Percentiles rank a stretch among this genome's conserved stretches.
These are phyloP conservation scores for Saccharomycopsis microspora DNA, from an alignment of 805 yeast species.

Conservation along the genomic window DNA sequence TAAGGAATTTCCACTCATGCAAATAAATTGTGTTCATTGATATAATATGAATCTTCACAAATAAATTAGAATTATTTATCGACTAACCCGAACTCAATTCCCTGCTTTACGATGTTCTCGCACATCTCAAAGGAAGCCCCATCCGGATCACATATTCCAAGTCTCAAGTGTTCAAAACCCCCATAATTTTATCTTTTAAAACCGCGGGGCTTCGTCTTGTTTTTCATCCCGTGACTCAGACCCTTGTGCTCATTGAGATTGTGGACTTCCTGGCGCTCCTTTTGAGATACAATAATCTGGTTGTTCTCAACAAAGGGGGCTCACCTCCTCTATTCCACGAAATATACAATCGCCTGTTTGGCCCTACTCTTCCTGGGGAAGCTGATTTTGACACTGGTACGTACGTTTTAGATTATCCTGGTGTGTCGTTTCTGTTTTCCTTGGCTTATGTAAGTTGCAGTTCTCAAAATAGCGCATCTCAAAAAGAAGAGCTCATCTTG, in stretches of 20 bases:
- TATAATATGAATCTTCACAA: no score
- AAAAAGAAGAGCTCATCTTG: slow-evolving; percentile 3
- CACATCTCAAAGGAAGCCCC: slow-evolving; percentile 7
- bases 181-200: slow-evolving; percentile 11
- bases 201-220: slow-evolving; percentile 9
- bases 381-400: slow-evolving; percentile 19
- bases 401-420: slow-evolving; percentile 40
- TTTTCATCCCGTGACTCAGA: slow-evolving; percentile 12
- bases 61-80: no score
- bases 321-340: slow-evolving; percentile 23
- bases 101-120: slow-evolving; percentile 8
- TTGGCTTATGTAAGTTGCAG: neutral
- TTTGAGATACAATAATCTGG: slow-evolving; percentile 2
- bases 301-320: slow-evolving; percentile 5
- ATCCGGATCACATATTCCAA: slow-evolving; percentile 10
- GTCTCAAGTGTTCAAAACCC: slow-evolving; percentile 9
- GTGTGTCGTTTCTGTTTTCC: slow-evolving; percentile 29
- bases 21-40: no score
- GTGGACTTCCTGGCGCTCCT: slow-evolving; percentile 10
- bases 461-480: neutral
- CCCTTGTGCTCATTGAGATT: slow-evolving; percentile 8
- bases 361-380: slow-evolving; percentile 48
- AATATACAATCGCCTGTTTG: slow-evolving; percentile 41
- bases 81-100: slow-evolving; percentile 6
- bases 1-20: no score